phyloP scores from a whole-genome alignment of 2,329 filamentous ascomycete genomes.

The Balansia obtecta region DNA sequence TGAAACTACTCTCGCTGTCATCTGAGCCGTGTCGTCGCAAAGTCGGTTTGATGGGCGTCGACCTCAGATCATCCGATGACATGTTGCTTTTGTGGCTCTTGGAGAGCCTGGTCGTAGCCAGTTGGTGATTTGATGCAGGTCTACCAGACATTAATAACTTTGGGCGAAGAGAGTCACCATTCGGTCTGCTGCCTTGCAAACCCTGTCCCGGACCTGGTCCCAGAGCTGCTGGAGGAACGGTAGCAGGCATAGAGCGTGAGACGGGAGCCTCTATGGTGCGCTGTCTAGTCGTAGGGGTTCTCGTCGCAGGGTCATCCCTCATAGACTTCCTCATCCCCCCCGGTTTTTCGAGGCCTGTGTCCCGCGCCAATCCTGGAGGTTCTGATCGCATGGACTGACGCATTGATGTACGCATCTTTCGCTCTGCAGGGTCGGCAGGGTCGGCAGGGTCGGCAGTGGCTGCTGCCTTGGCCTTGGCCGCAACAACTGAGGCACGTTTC shows the following conservation, averaged over 20 bases:
- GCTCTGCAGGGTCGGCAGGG: conserved; percentile 1
- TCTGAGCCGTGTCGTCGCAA: conserved; percentile 46
- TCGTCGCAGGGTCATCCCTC: conserved; percentile 10
- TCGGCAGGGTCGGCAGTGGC: background rate
- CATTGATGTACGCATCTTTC: conserved; percentile 35
- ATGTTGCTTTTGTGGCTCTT: conserved; percentile 13
- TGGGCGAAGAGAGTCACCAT: conserved; percentile 4
- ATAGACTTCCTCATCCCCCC: conserved; percentile 22
- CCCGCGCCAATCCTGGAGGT: conserved; percentile 9
- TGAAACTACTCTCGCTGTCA: conserved; percentile 74
- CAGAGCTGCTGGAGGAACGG: background rate
- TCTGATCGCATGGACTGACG: conserved; percentile 34
- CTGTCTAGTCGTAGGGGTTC: background rate
- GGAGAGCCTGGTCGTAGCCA: conserved; percentile 7
- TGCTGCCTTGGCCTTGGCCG: background rate
- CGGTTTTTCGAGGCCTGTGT: conserved; percentile 7
- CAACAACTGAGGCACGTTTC: conserved; percentile 3
- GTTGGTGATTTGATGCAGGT: conserved; percentile 19
- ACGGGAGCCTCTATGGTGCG: background rate
- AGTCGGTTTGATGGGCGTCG: conserved; percentile 17
- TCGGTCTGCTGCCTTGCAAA: conserved; percentile 10
- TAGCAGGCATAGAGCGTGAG: background rate
- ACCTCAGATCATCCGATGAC: conserved; percentile 13
- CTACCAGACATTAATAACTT: conserved; percentile 9
- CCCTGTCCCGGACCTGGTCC: conserved; percentile 13